Percentiles rank a stretch among this genome's conserved stretches.
These are phyloP conservation scores for Fusarium tanahbumbuense DNA, from an alignment of 2,329 filamentous ascomycete species.

Conservation along the genomic window DNA sequence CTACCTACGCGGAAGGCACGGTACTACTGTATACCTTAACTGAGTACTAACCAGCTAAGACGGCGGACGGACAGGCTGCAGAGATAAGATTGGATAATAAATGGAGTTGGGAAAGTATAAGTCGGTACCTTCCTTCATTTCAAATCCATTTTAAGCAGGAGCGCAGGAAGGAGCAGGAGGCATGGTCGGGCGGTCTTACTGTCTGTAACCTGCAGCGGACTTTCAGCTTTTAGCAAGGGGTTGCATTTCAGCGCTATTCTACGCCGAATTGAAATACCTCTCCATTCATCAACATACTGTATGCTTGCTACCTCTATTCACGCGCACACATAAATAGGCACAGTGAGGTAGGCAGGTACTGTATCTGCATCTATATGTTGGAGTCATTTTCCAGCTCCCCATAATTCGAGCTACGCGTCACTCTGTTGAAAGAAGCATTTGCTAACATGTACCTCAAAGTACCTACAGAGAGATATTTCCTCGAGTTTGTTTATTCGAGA, in stretches of 20 bases:
- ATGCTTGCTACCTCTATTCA: not conserved
- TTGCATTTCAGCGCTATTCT: conserved; percentile 23
- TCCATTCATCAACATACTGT: not conserved
- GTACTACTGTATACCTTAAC: not conserved
- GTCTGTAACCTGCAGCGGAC: not conserved
- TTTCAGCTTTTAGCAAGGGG: conserved; percentile 22
- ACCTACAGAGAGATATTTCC: not conserved
- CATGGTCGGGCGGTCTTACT: conserved; percentile 1
- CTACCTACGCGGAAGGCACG: not conserved
- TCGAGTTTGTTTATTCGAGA: not conserved
- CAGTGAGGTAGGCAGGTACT: not conserved
- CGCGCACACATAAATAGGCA: not conserved
- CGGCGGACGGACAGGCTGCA: not conserved
- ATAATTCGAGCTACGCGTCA: not conserved
- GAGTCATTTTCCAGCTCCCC: not conserved
- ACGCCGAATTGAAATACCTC: conserved; percentile 15
- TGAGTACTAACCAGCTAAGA: not conserved
- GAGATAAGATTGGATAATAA: not conserved
- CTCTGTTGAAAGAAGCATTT: not conserved
- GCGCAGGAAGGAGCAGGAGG: not conserved
- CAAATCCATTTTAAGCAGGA: conserved; percentile 4
- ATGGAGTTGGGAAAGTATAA: conserved; percentile 26
- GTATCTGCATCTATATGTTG: not conserved
- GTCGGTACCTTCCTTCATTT: conserved; percentile 14
- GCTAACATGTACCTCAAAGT: not conserved